phyloP scores from a whole-genome alignment of 1,139 yeast species.

The Blastobotrys capitulatus region DNA sequence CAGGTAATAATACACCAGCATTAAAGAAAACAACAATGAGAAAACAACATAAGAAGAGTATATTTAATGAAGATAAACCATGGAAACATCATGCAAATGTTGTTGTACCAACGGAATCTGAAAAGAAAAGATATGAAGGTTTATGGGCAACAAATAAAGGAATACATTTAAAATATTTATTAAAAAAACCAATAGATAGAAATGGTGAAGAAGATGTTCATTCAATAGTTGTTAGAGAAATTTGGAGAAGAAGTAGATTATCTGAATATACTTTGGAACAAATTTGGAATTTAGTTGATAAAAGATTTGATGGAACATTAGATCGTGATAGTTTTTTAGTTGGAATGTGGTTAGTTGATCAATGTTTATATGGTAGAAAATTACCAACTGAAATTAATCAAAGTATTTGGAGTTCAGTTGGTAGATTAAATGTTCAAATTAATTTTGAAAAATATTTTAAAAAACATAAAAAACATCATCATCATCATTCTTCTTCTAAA shows the following conservation, averaged over 20 bases:
- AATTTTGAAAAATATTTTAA: constrained; percentile 17
- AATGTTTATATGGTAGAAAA: constrained; percentile 89
- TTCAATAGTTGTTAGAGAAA: constrained; percentile 63
- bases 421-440: constrained; percentile 36
- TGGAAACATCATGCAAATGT: constrained; percentile 84
- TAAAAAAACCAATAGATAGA: not conserved
- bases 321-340: constrained; percentile 79
- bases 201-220: constrained; percentile 35
- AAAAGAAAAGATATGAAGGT: constrained; percentile 84
- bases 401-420: constrained; percentile 37
- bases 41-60: constrained; percentile 45
- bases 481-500: no score
- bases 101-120: constrained; percentile 57
- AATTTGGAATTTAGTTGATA: constrained; percentile 80
- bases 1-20: not conserved
- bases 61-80: constrained; percentile 85
- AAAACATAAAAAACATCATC: not conserved
- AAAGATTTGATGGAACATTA: constrained; percentile 67
- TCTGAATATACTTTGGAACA: constrained; percentile 56
- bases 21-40: constrained; percentile 52
- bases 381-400: constrained; percentile 54
- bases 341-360: constrained; percentile 96
- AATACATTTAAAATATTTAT: constrained; percentile 41
- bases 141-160: constrained; percentile 89
- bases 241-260: constrained; percentile 76